These are phyloP conservation scores for Colletotrichum truncatum DNA, from an alignment of 2,329 filamentous ascomycete genomes.

Conservation along the genomic window DNA sequence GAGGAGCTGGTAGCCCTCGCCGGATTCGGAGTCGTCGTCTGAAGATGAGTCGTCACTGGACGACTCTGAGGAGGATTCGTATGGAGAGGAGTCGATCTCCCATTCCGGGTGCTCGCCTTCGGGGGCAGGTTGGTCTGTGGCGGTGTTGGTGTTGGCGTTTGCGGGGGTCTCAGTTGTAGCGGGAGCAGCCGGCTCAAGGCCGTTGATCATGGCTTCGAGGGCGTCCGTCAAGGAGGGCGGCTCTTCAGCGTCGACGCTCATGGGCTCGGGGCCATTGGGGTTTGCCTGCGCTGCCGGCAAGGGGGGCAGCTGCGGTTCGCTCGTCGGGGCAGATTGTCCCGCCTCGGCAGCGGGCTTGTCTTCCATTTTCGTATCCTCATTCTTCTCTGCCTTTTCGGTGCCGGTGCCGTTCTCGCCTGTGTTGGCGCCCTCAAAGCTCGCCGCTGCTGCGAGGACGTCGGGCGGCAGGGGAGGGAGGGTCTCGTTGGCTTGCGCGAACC, in stretches of 20 bases:
- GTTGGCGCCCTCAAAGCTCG: slow-evolving; percentile 33
- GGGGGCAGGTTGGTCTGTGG: slow-evolving; percentile 29
- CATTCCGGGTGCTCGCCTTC: slow-evolving; percentile 74
- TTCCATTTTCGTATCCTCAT: slow-evolving; percentile 18
- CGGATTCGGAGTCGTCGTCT: slow-evolving; percentile 61
- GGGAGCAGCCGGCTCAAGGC: slow-evolving; percentile 37
- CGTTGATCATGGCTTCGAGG: slow-evolving; percentile 54
- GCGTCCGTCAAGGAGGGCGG: slow-evolving; percentile 51
- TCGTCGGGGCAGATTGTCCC: background rate
- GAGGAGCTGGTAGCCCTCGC: slow-evolving; percentile 74
- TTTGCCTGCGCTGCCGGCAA: background rate
- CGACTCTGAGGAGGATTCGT: slow-evolving; percentile 72
- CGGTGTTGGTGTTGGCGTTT: no score
- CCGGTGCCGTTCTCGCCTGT: background rate
- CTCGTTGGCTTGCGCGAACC: slow-evolving; percentile 53
- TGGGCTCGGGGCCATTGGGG: slow-evolving; percentile 39
- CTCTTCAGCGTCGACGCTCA: slow-evolving; percentile 47
- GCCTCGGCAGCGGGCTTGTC: background rate
- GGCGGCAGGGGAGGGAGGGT: slow-evolving; percentile 47
- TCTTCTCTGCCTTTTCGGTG: background rate
- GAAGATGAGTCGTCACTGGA: slow-evolving; percentile 68
- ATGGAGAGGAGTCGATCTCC: slow-evolving; percentile 83
- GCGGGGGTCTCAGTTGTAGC: background rate
- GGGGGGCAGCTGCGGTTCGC: background rate
- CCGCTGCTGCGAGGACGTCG: slow-evolving; percentile 41